phyloP scores from a whole-genome alignment of 108 stramenopile species.

The Fistulifera solaris region DNA sequence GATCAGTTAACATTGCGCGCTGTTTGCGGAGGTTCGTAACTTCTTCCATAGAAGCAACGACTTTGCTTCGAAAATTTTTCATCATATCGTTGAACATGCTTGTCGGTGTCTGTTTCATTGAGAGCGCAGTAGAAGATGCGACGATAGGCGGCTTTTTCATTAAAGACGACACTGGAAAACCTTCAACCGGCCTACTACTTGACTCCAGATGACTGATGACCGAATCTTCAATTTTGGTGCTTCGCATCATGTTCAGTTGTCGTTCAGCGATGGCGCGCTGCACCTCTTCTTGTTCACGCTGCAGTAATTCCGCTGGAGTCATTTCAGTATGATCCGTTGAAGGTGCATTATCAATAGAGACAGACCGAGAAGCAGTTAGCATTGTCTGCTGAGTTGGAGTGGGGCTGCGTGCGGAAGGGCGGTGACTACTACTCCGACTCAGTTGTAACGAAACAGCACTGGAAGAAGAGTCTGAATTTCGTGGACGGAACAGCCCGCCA shows the following conservation, averaged over 20 bases:
- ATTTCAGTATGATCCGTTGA: neutral
- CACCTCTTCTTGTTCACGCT: slow-evolving; percentile 21
- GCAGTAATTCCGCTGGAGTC: slow-evolving; percentile 18
- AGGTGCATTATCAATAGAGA: neutral
- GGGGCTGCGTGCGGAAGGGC: neutral
- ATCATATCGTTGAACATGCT: slow-evolving; percentile 16
- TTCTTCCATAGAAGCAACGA: slow-evolving; percentile 17
- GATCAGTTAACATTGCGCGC: slow-evolving; percentile 34
- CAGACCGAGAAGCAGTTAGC: neutral
- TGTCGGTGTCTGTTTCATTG: slow-evolving; percentile 10
- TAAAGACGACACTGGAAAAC: slow-evolving; percentile 15
- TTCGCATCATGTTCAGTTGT: slow-evolving; percentile 10
- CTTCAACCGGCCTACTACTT: too few relatives aligned
- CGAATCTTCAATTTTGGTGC: slow-evolving; percentile 14
- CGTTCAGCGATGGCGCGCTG: slow-evolving; percentile 26
- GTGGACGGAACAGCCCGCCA: slow-evolving; percentile 23
- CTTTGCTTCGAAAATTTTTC: slow-evolving; percentile 13
- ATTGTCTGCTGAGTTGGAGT: slow-evolving; percentile 7
- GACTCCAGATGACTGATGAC: slow-evolving; percentile 1
- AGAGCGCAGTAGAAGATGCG: neutral
- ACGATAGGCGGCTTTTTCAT: slow-evolving; percentile 4
- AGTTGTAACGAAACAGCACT: slow-evolving; percentile 9
- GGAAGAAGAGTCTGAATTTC: neutral
- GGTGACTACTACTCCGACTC: slow-evolving; percentile 12
- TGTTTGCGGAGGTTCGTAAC: slow-evolving; percentile 23